Conservation (phyloP, 2,329 filamentous ascomycete genomes). For the Ophiostoma piceae region DNA sequence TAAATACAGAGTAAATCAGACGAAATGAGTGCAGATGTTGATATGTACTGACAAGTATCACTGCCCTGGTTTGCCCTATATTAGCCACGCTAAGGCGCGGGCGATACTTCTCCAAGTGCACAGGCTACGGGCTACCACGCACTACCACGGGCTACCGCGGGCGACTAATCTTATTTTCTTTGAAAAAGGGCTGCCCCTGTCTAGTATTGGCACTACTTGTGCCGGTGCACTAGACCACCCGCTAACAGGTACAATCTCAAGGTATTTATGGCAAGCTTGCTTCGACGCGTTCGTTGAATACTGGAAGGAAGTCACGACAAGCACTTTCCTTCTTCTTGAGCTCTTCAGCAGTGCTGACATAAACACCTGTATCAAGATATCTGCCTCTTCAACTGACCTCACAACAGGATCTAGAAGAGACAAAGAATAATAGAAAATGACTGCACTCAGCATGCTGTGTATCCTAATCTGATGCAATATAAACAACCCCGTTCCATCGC, state of each 20-base stretch:
- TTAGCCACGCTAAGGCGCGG: background rate
- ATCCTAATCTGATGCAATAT: too few species aligned
- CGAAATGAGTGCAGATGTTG: background rate
- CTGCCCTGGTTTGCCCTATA: background rate
- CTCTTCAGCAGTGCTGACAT: background rate
- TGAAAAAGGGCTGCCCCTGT: background rate
- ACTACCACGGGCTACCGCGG: background rate
- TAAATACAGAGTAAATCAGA: background rate
- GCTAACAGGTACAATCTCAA: background rate
- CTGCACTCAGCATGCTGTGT: too few species aligned
- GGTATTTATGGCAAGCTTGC: background rate
- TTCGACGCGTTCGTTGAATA: background rate
- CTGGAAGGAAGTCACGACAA: background rate
- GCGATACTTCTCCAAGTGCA: slow-evolving; percentile 3
- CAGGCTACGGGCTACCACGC: background rate
- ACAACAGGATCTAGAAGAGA: too few species aligned
- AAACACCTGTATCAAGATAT: background rate
- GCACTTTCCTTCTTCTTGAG: background rate
- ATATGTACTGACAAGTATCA: background rate
- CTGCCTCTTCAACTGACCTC: background rate
- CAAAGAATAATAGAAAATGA: too few species aligned
- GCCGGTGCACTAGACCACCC: background rate
- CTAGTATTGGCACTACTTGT: slow-evolving; percentile 9
- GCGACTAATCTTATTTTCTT: slow-evolving; percentile 3
- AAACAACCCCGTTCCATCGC: background rate